Conservation (phyloP, 2,329 filamentous ascomycete species). For the Claviceps digitariae region DNA sequence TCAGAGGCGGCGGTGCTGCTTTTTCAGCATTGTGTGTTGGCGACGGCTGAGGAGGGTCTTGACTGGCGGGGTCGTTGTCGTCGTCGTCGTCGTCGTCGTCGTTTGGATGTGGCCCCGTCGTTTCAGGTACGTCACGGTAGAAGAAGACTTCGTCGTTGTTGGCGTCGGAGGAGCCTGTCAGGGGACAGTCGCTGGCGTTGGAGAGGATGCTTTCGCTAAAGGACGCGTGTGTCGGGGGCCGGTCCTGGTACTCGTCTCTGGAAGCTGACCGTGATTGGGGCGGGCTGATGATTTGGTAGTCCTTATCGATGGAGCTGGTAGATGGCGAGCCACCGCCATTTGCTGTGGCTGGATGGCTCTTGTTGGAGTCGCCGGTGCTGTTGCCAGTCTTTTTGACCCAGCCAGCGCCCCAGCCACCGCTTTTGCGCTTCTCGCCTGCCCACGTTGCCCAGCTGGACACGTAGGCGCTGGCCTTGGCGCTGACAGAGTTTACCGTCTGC, state of each 20-base stretch:
- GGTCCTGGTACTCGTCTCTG: constrained; percentile 14
- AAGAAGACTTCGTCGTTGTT: constrained; percentile 1
- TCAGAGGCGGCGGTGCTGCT: constrained; percentile 3
- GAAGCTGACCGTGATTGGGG: constrained; percentile 16
- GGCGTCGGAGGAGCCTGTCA: not conserved
- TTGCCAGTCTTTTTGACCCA: constrained; percentile 21
- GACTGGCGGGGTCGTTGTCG: not conserved
- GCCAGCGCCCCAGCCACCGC: constrained; percentile 28
- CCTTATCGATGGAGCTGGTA: constrained; percentile 23
- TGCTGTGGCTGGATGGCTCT: constrained; percentile 16
- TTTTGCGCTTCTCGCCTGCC: constrained; percentile 63
- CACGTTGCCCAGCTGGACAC: constrained; percentile 56
- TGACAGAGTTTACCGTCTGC: constrained; percentile 33
- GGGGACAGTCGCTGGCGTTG: constrained; percentile 2
- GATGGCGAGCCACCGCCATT: constrained; percentile 17
- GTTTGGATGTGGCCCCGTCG: not conserved
- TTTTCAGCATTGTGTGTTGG: constrained; percentile 6
- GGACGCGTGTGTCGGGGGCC: constrained; percentile 22
- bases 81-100: not conserved
- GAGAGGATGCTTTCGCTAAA: constrained; percentile 9
- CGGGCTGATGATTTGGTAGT: constrained; percentile 23
- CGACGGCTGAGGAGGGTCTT: not conserved
- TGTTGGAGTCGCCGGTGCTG: constrained; percentile 1
- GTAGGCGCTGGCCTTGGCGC: constrained; percentile 47
- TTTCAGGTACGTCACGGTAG: not conserved